phyloP scores from a whole-genome alignment of 176 grass and related monocot species.

The Musa schizocarpa region DNA sequence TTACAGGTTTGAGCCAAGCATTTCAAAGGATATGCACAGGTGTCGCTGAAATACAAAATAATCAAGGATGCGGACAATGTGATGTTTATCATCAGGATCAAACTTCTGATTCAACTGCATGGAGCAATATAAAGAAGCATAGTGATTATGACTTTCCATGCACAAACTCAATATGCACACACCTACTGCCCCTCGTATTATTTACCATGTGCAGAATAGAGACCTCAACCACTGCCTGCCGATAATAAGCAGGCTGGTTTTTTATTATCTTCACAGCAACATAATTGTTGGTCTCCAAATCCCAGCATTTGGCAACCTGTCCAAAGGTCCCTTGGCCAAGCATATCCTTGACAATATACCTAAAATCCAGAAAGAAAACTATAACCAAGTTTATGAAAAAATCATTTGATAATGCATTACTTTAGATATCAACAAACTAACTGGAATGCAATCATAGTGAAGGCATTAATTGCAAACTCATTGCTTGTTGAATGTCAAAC shows the following conservation, averaged over 20 bases:
- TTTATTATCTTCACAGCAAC: constrained; percentile 98
- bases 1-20: constrained; percentile 98
- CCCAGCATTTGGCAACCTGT: constrained; percentile 95
- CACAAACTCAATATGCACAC: background rate
- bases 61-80: constrained; percentile 96
- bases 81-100: constrained; percentile 92
- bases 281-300: constrained; percentile 58
- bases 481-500: too few relatives aligned
- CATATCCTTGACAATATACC: constrained; percentile 85
- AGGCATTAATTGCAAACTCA: too few relatives aligned
- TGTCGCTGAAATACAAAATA: constrained; percentile 81
- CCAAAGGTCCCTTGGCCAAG: constrained; percentile 99
- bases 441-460: too few relatives aligned
- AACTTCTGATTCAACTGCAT: constrained; percentile 82
- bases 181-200: constrained; percentile 3
- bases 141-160: background rate
- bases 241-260: constrained; percentile 97
- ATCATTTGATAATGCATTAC: too few relatives aligned
- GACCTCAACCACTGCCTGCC: constrained; percentile 81
- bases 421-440: too few relatives aligned
- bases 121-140: constrained; percentile 1
- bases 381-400: background rate
- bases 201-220: constrained; percentile 76
- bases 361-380: constrained; percentile 23
- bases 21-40: constrained; percentile 97